Conservation (phyloP, 164 flowering plant species). For the Aristolochia fimbriata region DNA sequence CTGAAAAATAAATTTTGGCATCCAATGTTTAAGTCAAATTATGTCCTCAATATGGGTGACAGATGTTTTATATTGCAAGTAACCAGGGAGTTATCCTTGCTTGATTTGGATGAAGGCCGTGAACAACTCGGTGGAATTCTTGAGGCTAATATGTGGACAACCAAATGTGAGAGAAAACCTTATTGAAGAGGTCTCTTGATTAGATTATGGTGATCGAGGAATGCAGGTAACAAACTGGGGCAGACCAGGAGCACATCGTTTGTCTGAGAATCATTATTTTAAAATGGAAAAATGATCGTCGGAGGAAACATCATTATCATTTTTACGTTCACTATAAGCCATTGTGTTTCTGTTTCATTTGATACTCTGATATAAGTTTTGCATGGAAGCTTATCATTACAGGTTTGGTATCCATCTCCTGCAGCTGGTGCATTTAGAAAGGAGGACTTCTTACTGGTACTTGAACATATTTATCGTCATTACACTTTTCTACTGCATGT, state of each 20-base stretch:
- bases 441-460: constrained; percentile 97
- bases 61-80: constrained; percentile 85
- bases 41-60: constrained; percentile 3
- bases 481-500: neutral
- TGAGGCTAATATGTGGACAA: constrained; percentile 96
- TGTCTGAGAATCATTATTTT: neutral
- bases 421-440: constrained; percentile 82
- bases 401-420: constrained; percentile 99
- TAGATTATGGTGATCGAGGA: constrained; percentile 91
- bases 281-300: too few species aligned
- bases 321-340: neutral
- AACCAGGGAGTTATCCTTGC: constrained; percentile 89
- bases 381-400: constrained; percentile 41
- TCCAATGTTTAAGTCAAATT: too few species aligned
- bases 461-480: neutral
- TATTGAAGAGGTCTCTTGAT: constrained; percentile 96
- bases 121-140: constrained; percentile 91
- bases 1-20: too few species aligned
- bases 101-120: constrained; percentile 94
- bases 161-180: constrained; percentile 75
- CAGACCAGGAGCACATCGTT: constrained; percentile 1
- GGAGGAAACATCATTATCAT: neutral
- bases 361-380: constrained; percentile 35
- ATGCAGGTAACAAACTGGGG: constrained; percentile 72
- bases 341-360: neutral